Base-by-base conservation (phyloP, 2,329 filamentous ascomycete species). In the Aspergillus japonicus region DNA sequence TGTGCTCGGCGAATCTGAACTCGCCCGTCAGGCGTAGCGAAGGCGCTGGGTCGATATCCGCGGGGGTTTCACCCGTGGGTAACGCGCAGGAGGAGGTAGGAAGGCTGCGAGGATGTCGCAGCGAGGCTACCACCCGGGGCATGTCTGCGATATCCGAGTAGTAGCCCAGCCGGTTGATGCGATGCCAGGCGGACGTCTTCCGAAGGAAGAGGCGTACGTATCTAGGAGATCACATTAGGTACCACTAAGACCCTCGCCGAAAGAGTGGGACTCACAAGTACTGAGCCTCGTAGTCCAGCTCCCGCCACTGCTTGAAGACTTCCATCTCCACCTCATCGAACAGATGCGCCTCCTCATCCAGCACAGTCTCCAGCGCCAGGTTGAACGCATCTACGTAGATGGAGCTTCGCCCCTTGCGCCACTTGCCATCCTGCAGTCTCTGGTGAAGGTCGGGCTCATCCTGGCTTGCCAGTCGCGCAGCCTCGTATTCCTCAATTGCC, bases 301-400 rank as follows among this genome's bases (percentile, higher is more conserved):
- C 75, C 61, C 80, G 85, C 92, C 94, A 99, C 59, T 87, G 81
- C 3, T 80, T 77, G 72, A 99, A 98, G 0, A 98, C 83, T 14
- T 84, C 80, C 69, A 83, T 85, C 75, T 99, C 95, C 19, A 86
- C 88, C 59, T 87, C 85, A 68, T 95, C 85, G 72, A 98, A 99
- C 0, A 99, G 79, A 75, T 96, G 91, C 0, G 85, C 84, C 75
- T 99, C 95, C 59, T 98, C 91, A 52, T 91, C 87, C 12, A 98
- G 78, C 3, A 99, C 95, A 0, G 91, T 96, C 60, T 94, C 88
- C 52, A 99, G 79, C 2, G 94, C 92, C 14, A 98, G 81, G 70
- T 96, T 96, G 81, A 99, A 99, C 0, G 95, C 95, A 77, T 99
- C 95, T 19, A 97, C 92, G 69, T 99, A 99, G 57, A 99, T 91